Percentiles rank a stretch among this genome's conserved stretches.
Conservation (phyloP, 2,329 filamentous ascomycete genomes). For the Botrytis sinoallii region DNA sequence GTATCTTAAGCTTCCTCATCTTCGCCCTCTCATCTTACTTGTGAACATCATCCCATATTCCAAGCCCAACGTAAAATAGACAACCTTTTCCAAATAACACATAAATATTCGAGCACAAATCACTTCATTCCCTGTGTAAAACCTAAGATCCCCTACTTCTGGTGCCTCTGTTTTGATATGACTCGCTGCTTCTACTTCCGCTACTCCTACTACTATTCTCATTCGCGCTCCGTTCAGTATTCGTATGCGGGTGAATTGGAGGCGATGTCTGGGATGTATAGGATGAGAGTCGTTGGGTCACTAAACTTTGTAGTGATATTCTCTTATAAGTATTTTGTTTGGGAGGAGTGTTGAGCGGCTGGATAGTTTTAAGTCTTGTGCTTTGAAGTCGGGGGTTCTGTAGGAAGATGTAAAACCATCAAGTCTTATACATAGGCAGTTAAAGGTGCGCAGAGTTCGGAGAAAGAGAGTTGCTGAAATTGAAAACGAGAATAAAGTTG, state of each 20-base stretch:
- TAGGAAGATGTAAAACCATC: neutral
- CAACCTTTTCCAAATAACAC: no score
- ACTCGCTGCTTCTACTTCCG: neutral
- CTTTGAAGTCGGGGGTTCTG: neutral
- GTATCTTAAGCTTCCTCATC: neutral
- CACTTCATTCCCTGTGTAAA: neutral
- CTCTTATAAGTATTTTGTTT: no score
- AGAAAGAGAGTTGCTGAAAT: no score
- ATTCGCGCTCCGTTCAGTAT: neutral
- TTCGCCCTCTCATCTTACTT: neutral
- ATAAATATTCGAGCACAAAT: neutral
- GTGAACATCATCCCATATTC: neutral
- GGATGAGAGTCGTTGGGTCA: no score
- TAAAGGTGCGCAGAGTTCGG: neutral
- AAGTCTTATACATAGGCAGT: neutral
- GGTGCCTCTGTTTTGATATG: no score
- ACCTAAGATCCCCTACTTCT: no score
- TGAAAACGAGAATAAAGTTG: neutral
- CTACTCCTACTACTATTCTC: neutral
- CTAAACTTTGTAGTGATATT: no score
- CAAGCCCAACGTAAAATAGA: neutral
- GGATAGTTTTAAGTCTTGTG: neutral
- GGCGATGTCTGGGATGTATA: no score
- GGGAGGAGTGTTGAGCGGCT: neutral
- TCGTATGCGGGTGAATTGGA: neutral